Evolutionary conservation across 2,329 filamentous ascomycete species (phyloP).

Genomic region (Fusarium fujikuroi): DNA sequence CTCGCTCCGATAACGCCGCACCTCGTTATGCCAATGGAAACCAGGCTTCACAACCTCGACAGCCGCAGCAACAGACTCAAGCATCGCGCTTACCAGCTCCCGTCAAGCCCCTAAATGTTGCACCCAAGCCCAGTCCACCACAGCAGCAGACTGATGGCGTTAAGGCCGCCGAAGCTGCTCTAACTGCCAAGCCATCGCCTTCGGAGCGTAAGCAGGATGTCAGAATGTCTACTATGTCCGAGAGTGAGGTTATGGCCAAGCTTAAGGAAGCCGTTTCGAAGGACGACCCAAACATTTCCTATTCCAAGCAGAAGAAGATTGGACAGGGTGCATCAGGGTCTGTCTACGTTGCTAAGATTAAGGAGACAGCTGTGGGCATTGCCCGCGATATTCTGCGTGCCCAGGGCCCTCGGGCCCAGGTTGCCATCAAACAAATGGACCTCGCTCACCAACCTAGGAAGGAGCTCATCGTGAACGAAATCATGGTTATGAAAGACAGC

Average conservation of each 20-base stretch:
- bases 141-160: conserved; percentile 72
- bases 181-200: conserved; percentile 82
- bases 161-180: conserved; percentile 88
- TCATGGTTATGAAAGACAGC: conserved; percentile 99
- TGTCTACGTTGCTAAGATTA: conserved; percentile 96
- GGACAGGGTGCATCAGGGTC: conserved; percentile 97
- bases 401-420: conserved; percentile 84
- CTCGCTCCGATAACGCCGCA: conserved; percentile 60
- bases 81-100: conserved; percentile 65
- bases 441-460: conserved; percentile 96
- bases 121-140: conserved; percentile 67
- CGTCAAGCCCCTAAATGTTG: conserved; percentile 84
- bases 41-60: conserved; percentile 62
- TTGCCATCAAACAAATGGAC: conserved; percentile 99
- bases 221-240: conserved; percentile 98
- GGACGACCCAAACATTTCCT: conserved; percentile 92
- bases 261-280: conserved; percentile 95
- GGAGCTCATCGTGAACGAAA: conserved; percentile 98
- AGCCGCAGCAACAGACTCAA: conserved; percentile 58
- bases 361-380: conserved; percentile 86
- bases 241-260: conserved; percentile 96
- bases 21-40: conserved; percentile 68
- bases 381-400: conserved; percentile 82
- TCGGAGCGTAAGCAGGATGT: conserved; percentile 87
- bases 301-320: conserved; percentile 99